phyloP scores from a whole-genome alignment of 768 basidiomycete genomes.

The Daedaleopsis nitida region DNA sequence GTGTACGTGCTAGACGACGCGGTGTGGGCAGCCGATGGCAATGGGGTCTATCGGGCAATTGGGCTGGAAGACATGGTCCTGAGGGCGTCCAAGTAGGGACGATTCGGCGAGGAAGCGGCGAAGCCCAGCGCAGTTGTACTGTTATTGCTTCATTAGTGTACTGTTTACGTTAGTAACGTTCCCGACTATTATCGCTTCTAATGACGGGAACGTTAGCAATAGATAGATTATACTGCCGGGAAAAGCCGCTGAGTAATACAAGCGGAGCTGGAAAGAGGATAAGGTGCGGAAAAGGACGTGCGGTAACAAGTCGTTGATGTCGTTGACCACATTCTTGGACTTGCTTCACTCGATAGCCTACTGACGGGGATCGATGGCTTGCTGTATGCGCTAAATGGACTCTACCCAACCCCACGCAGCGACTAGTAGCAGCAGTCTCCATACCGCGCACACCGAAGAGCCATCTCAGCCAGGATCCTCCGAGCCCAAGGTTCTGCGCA shows the following conservation, averaged over 20 bases:
- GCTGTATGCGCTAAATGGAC: conserved; percentile 90
- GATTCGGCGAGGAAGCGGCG: not conserved
- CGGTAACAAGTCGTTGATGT: conserved; percentile 6
- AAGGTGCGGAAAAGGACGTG: conserved; percentile 17
- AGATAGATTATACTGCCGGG: not conserved
- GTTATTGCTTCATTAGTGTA: not conserved
- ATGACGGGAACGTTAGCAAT: not conserved
- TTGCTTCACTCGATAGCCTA: conserved; percentile 28
- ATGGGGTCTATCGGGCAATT: conserved; percentile 71
- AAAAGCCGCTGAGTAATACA: conserved; percentile 14
- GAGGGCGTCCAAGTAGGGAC: conserved; percentile 43
- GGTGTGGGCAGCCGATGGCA: conserved; percentile 78
- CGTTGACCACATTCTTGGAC: conserved; percentile 18
- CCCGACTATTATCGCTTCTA: not conserved
- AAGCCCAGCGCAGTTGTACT: not conserved
- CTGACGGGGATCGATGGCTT: conserved; percentile 70
- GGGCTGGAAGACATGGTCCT: conserved; percentile 88
- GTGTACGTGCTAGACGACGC: conserved; percentile 94
- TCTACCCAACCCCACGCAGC: conserved; percentile 79
- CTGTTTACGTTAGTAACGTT: not conserved
- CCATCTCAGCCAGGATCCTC: conserved; percentile 40
- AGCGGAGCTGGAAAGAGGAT: conserved; percentile 13
- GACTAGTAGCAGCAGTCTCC: conserved; percentile 63
- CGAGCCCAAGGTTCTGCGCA: conserved; percentile 64
- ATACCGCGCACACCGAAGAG: conserved; percentile 45